A percentile compares a stretch with the other conserved stretches of the same genome.
phyloP scores from a whole-genome alignment of 1,284 basidiomycete species.

The Ceratobasidium sp. region DNA sequence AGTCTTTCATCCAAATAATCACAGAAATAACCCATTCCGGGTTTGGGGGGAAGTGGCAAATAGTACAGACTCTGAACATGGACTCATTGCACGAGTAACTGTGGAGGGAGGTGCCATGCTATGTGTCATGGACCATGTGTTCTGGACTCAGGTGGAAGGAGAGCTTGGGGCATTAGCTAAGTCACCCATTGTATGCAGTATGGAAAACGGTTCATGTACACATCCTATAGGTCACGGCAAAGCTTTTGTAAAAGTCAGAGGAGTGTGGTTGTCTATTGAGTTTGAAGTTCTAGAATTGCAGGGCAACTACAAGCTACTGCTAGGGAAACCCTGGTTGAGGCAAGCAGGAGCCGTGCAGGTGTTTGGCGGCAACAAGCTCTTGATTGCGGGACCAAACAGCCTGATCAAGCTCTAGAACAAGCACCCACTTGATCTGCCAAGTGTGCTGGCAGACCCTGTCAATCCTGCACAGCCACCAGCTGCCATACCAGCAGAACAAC shows the following conservation, averaged over 20 bases:
- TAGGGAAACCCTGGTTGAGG: constrained; percentile 22
- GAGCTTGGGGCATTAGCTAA: constrained; percentile 16
- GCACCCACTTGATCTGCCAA: background rate
- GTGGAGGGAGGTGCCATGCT: constrained; percentile 34
- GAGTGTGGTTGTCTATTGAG: background rate
- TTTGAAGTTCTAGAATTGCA: constrained; percentile 18
- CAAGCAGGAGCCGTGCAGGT: constrained; percentile 3
- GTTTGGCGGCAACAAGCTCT: background rate
- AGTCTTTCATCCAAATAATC: background rate
- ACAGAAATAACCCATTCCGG: background rate
- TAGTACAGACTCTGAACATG: no score
- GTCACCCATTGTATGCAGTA: constrained; percentile 7
- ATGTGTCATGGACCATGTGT: constrained; percentile 12
- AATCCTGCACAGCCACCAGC: no score
- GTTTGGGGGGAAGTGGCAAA: background rate
- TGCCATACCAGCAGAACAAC: no score
- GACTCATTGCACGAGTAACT: constrained; percentile 23
- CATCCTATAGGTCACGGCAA: background rate
- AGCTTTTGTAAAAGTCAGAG: background rate
- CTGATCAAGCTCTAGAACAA: constrained; percentile 6
- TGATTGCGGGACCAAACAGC: background rate
- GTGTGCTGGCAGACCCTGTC: no score
- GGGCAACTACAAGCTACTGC: constrained; percentile 6
- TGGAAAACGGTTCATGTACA: constrained; percentile 8
- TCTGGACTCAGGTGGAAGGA: background rate